phyloP scores from a whole-genome alignment of 495 filamentous ascomycete species.

The Cercophora newfieldiana region DNA sequence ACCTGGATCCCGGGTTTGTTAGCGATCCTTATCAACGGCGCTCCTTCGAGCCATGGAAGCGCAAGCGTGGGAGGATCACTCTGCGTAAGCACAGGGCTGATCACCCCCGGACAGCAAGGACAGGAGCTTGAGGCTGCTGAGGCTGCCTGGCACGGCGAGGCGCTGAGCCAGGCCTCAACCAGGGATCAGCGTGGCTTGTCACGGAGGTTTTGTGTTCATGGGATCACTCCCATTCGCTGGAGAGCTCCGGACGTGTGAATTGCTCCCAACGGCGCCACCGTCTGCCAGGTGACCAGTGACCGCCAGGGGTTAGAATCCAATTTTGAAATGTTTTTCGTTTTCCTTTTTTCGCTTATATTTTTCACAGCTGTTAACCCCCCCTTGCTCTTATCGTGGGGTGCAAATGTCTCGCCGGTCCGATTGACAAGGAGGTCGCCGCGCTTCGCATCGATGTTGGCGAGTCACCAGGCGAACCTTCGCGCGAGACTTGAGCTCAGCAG shows the following conservation, averaged over 20 bases:
- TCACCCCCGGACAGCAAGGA: too few species aligned
- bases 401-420: background rate
- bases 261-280: constrained; percentile 1
- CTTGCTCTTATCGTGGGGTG: background rate
- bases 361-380: background rate
- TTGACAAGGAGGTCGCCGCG: background rate
- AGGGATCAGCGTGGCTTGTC: constrained; percentile 1
- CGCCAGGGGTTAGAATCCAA: constrained; percentile 9
- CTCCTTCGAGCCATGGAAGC: background rate
- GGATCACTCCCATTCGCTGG: constrained; percentile 12
- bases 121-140: background rate
- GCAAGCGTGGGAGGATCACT: background rate
- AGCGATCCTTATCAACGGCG: constrained; percentile 14
- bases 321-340: constrained; percentile 7
- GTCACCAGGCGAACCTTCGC: background rate
- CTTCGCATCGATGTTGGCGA: background rate
- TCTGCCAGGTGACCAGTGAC: background rate
- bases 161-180: constrained; percentile 1
- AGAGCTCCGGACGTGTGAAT: background rate
- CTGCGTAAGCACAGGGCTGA: constrained; percentile 14
- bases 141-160: background rate
- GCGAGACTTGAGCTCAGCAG: constrained; percentile 6
- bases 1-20: background rate
- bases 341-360: constrained; percentile 11
- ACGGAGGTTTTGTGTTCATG: constrained; percentile 13